A percentile compares a stretch with the other conserved stretches of the same genome.
phyloP scores from a whole-genome alignment of 177 flowering plant species.

The Vitis hybrid region DNA sequence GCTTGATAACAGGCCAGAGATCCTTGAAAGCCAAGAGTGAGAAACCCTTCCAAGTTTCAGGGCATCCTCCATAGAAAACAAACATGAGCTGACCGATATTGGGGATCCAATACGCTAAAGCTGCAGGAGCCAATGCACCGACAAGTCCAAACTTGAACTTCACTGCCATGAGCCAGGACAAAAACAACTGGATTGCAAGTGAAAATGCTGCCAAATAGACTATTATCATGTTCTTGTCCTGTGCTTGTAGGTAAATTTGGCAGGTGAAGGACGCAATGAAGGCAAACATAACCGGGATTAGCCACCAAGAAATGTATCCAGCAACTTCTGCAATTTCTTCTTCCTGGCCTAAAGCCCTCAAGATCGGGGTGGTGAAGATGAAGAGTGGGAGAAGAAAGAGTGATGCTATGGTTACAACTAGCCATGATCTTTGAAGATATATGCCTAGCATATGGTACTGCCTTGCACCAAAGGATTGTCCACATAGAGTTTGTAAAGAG shows the following conservation, averaged over 20 bases:
- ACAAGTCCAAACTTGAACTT: conserved; percentile 36
- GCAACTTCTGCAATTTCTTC: conserved; percentile 36
- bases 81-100: conserved; percentile 45
- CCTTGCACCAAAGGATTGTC: conserved; percentile 70
- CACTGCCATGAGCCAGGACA: conserved; percentile 54
- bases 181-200: conserved; percentile 33
- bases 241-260: conserved; percentile 65
- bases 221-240: conserved; percentile 58
- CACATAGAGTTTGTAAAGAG: conserved; percentile 68
- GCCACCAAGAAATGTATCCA: conserved; percentile 34
- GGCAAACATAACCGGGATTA: conserved; percentile 37
- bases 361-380: conserved; percentile 41
- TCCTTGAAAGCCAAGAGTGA: conserved; percentile 50
- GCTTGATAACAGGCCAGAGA: conserved; percentile 55
- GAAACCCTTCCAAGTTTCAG: conserved; percentile 72
- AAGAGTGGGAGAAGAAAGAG: conserved; percentile 38
- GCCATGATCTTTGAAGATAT: conserved; percentile 71
- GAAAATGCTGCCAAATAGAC: conserved; percentile 42
- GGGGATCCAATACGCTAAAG: conserved; percentile 48
- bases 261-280: conserved; percentile 41
- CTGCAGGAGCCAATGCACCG: conserved; percentile 47
- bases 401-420: conserved; percentile 25
- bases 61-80: conserved; percentile 48
- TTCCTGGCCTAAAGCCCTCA: conserved; percentile 48
- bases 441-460: conserved; percentile 69